phyloP scores from a whole-genome alignment of 768 basidiomycete genomes.

The Termitomyces sp. region DNA sequence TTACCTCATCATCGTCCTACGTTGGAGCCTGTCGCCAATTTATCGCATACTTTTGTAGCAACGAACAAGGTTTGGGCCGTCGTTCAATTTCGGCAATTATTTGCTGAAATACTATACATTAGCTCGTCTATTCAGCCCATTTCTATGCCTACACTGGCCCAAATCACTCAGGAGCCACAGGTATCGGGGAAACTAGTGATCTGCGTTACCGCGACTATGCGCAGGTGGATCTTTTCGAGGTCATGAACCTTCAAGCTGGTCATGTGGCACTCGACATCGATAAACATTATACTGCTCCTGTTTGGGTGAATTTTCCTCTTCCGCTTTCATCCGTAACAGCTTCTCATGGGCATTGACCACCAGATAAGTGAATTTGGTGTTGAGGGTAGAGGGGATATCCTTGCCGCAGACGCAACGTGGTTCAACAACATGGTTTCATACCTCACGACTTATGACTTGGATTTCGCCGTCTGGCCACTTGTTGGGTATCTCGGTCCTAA shows the following conservation, averaged over 20 bases:
- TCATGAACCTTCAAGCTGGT: slow-evolving; percentile 10
- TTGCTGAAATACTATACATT: not conserved
- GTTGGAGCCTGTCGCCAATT: slow-evolving; percentile 8
- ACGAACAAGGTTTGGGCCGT: slow-evolving; percentile 7
- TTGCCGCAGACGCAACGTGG: slow-evolving; percentile 5
- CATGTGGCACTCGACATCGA: slow-evolving; percentile 11
- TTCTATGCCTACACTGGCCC: slow-evolving; percentile 14
- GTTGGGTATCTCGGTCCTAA: slow-evolving; percentile 8
- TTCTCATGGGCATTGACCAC: not conserved
- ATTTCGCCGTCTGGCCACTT: slow-evolving; percentile 15
- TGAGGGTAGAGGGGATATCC: slow-evolving; percentile 9
- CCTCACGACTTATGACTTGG: slow-evolving; percentile 10
- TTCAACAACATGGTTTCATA: slow-evolving; percentile 11
- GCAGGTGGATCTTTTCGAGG: slow-evolving; percentile 6
- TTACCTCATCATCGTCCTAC: slow-evolving; percentile 13
- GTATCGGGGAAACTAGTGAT: slow-evolving; percentile 13
- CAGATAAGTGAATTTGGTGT: slow-evolving; percentile 15
- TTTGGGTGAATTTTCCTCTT: slow-evolving; percentile 3
- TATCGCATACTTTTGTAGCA: slow-evolving; percentile 10
- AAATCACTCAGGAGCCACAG: slow-evolving; percentile 12
- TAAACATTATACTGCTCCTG: slow-evolving; percentile 13
- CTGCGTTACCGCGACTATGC: slow-evolving; percentile 12
- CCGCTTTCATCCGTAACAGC: not conserved
- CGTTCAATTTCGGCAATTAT: too few relatives aligned
- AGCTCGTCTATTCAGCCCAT: slow-evolving; percentile 14